These are phyloP conservation scores for Rhypophila decipiens DNA, from an alignment of 495 filamentous ascomycete species.

Conservation along the genomic window DNA sequence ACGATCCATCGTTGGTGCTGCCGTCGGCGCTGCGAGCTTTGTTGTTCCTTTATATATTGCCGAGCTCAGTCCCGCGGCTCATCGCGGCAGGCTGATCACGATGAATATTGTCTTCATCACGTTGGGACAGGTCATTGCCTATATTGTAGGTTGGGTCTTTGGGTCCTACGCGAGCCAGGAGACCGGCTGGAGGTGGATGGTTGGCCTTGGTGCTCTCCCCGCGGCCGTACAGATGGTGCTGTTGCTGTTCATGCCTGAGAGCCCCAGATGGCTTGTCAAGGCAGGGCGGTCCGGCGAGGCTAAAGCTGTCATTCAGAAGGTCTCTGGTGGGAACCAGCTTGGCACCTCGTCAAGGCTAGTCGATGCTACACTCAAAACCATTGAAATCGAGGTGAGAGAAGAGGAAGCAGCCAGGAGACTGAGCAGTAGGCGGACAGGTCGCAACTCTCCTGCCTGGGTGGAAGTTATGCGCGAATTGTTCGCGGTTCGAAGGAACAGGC, in stretches of 20 bases:
- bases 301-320: conserved; percentile 52
- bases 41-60: conserved; percentile 82
- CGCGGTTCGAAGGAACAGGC: conserved; percentile 56
- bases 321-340: conserved; percentile 56
- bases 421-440: conserved; percentile 17
- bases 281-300: conserved; percentile 55
- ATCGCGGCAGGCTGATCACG: conserved; percentile 71
- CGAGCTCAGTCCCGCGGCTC: conserved; percentile 70
- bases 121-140: conserved; percentile 78
- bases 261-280: conserved; percentile 78
- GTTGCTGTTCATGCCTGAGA: conserved; percentile 70
- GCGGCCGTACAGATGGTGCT: conserved; percentile 63
- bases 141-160: conserved; percentile 66
- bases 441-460: conserved; percentile 24
- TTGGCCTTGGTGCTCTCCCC: conserved; percentile 75
- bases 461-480: conserved; percentile 52
- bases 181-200: conserved; percentile 81
- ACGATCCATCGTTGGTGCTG: conserved; percentile 70
- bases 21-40: conserved; percentile 76
- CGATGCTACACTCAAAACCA: conserved; percentile 52
- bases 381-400: conserved; percentile 62
- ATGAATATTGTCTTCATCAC: conserved; percentile 77
- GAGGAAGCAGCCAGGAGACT: conserved; percentile 49
- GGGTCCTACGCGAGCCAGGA: conserved; percentile 40
- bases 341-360: conserved; percentile 40